These are phyloP conservation scores for Medicago truncatula DNA, from an alignment of 306 rosid genomes.

Conservation along the genomic window MtrunA17r5.0-ANR NC_053049.1:25418501-25419000, in stretches of 20 bases:
- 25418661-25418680: not conserved
- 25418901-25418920: not conserved
- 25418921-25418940: not conserved
- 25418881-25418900: conserved; percentile 40
- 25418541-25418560: too few relatives aligned
- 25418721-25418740: conserved; percentile 28
- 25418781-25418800: conserved; percentile 48
- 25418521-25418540: too few relatives aligned
- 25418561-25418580: too few relatives aligned
- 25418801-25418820: conserved; percentile 49
- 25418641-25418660: not conserved
- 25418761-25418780: conserved; percentile 11
- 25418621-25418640: not conserved
- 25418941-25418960: not conserved
- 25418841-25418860: conserved; percentile 48
- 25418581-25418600: too few relatives aligned
- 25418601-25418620: not conserved
- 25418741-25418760: not conserved
- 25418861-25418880: conserved; percentile 58
- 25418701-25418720: conserved; percentile 38
- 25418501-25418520: too few relatives aligned
- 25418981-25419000: conserved; percentile 42
- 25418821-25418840: conserved; percentile 44
- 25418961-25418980: conserved; percentile 29
- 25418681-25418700: conserved; percentile 43